A percentile compares a stretch with the other conserved stretches of the same genome.
Conservation (phyloP, 2,329 filamentous ascomycete species). For the Fonsecaea nubica region DNA sequence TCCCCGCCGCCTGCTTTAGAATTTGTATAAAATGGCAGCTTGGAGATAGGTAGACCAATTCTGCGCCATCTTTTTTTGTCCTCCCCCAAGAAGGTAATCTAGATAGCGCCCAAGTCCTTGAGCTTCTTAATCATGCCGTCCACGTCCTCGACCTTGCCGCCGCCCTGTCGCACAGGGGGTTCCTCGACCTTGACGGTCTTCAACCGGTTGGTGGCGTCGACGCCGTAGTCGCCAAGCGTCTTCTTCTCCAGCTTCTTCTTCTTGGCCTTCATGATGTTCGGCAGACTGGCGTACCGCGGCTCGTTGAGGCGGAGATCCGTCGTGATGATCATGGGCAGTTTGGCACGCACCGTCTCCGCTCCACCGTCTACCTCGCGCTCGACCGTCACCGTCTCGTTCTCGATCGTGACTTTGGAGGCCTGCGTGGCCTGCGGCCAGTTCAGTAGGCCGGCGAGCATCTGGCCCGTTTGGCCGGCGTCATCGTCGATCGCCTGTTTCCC, state of each 20-base stretch:
- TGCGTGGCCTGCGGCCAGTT: slow-evolving; percentile 95
- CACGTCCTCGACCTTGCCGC: slow-evolving; percentile 96
- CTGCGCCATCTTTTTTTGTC: no score
- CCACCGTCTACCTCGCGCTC: slow-evolving; percentile 95
- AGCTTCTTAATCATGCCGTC: slow-evolving; percentile 92
- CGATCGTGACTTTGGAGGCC: slow-evolving; percentile 81
- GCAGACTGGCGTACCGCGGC: slow-evolving; percentile 91
- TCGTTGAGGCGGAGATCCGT: slow-evolving; percentile 94
- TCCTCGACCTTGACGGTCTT: slow-evolving; percentile 92
- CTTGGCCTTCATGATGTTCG: slow-evolving; percentile 99
- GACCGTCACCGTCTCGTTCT: slow-evolving; percentile 73
- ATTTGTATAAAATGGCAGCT: no score
- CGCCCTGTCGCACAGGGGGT: slow-evolving; percentile 84
- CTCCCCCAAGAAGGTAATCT: slow-evolving; percentile 40
- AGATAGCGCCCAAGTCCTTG: slow-evolving; percentile 94
- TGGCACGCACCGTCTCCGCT: slow-evolving; percentile 83
- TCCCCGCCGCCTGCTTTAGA: background rate
- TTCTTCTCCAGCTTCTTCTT: slow-evolving; percentile 98
- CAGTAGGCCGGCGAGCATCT: slow-evolving; percentile 93
- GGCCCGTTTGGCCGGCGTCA: slow-evolving; percentile 92
- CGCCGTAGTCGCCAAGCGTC: slow-evolving; percentile 78
- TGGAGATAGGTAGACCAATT: no score
- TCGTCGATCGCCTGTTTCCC: slow-evolving; percentile 99
- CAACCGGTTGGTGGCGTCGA: slow-evolving; percentile 75
- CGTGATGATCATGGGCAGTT: slow-evolving; percentile 91